Evolutionary conservation across 1,284 basidiomycete genomes (phyloP).

Genomic region (Retiboletus flavoniger): DNA sequence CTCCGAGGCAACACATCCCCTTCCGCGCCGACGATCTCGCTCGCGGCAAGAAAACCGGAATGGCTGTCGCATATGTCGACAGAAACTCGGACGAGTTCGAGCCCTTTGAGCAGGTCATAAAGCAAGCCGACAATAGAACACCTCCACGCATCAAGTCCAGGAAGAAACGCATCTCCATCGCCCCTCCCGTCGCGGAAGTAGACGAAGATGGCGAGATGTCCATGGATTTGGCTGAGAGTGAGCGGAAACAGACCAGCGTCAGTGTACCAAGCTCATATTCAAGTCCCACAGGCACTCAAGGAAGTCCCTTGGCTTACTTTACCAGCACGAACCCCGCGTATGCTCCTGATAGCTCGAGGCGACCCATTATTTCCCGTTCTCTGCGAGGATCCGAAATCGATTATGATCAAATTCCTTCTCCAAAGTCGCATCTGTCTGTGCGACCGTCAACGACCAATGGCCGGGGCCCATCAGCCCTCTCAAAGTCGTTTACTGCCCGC

Average conservation of each 20-base stretch:
- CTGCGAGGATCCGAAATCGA: constrained; percentile 57
- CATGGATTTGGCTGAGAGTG: constrained; percentile 67
- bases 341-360: constrained; percentile 47
- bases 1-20: constrained; percentile 63
- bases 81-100: constrained; percentile 84
- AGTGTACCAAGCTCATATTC: constrained; percentile 9
- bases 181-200: constrained; percentile 37
- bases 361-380: constrained; percentile 50
- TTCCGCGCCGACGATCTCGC: constrained; percentile 71
- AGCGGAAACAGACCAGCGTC: constrained; percentile 15
- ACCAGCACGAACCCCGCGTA: constrained; percentile 47
- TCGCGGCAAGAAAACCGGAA: constrained; percentile 75
- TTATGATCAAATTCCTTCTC: constrained; percentile 69
- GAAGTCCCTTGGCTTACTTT: constrained; percentile 57
- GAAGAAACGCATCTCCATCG: constrained; percentile 45
- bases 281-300: constrained; percentile 22
- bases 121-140: constrained; percentile 63
- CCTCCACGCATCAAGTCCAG: constrained; percentile 52
- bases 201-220: constrained; percentile 69
- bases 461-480: constrained; percentile 49
- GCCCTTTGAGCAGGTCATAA: constrained; percentile 72
- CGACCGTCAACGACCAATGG: constrained; percentile 40
- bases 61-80: constrained; percentile 63
- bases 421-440: constrained; percentile 42
- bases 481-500: constrained; percentile 35